Base-by-base conservation (phyloP, 306 rosid species). In the Cicer bijugum region DNA sequence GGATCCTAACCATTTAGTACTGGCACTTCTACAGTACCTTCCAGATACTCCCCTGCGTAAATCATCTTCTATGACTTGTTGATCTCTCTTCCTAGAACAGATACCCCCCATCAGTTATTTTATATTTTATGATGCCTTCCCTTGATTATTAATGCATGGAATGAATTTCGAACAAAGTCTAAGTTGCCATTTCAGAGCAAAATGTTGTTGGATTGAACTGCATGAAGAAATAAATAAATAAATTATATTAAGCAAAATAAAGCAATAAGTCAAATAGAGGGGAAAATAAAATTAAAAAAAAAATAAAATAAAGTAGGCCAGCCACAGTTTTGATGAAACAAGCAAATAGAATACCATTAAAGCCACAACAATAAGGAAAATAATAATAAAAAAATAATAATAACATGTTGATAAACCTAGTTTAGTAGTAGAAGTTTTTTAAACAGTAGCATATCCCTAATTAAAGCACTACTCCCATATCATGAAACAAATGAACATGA, bases 1-100 rank as follows among this genome's bases (percentile, higher is more conserved):
- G 14, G 84, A 16, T 46, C 86, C 79, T 43, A 68, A 77, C 95
- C 95, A 89, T 85, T 84, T 89, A 12, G 83, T 55, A 48, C 89
- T 87, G 62, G 64, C 74, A 78, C 79, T 84, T 82, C 78, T 89
- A 62, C 58, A 55, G 62, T 80, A 87, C 53, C 89, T 87, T 50
- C 84, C 73, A 0, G 88, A 74, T 40, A 74, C 75, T 6, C 45
- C 85, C 15, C 83, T 75, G 5, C 64, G 64, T 2, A 72, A 42
- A 37, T 44, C 86, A 57, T 79, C 83, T 69, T 87, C 89, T 0
- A 61, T 9, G 14, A 85, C 86, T 43, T 81, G 86, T 42, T 83
- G 91, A 72, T 79, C 80, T 82, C 91, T 84, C 87, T 89, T 89
- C 71, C 91, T 83, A 7, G 95, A 89, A 65, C 91, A 89, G 11